Evolutionary conservation across 306 rosid genomes (phyloP).

Genomic region (Inga leiocalycina): DNA sequence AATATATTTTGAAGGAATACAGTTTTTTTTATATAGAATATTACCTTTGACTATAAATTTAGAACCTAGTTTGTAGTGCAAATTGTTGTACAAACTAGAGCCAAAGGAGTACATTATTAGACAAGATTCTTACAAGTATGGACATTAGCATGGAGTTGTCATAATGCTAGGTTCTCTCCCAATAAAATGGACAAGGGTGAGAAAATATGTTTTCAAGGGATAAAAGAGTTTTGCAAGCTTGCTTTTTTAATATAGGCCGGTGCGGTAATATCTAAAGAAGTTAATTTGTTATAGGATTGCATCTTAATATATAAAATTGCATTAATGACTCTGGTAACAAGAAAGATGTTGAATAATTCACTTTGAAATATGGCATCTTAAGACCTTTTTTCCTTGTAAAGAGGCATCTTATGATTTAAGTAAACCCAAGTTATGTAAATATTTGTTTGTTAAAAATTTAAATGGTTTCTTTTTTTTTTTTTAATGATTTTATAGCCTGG

Average conservation of each 20-base stretch:
- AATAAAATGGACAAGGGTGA: not conserved
- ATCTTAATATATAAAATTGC: not conserved
- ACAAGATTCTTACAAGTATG: not conserved
- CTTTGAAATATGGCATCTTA: not conserved
- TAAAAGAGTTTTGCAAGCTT: not conserved
- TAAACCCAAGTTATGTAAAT: not conserved
- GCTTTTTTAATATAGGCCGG: not conserved
- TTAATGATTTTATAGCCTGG: no score
- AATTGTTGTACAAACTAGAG: no score
- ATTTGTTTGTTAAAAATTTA: no score
- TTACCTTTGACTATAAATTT: no score
- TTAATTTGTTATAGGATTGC: not conserved
- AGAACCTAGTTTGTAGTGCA: no score
- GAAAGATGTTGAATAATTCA: not conserved
- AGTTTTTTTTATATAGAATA: no score
- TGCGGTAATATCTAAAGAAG: not conserved
- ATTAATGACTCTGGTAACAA: not conserved
- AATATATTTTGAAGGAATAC: not conserved
- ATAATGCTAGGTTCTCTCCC: not conserved
- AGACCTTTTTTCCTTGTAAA: no score
- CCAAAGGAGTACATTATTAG: not conserved
- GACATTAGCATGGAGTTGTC: not conserved
- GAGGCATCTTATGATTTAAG: no score
- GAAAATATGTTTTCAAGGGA: not conserved
- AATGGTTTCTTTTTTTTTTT: no score